phyloP scores from a whole-genome alignment of 2,329 filamentous ascomycete species.

The Fusarium sp. region DNA sequence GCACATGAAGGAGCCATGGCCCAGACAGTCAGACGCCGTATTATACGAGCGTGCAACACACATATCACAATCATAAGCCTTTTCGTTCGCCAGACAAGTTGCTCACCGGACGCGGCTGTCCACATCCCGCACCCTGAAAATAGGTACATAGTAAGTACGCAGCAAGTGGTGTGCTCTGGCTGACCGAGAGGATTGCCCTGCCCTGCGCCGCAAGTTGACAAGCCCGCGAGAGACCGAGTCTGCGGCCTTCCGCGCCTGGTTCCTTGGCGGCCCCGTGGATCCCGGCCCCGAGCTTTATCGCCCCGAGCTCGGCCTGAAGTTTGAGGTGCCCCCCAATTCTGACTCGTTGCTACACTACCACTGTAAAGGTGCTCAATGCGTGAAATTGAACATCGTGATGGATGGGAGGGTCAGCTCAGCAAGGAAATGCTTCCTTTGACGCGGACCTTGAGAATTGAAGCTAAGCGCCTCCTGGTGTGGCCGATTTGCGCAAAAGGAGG shows the following conservation, averaged over 20 bases:
- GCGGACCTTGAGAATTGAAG: slow-evolving; percentile 34
- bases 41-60: slow-evolving; percentile 25
- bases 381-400: slow-evolving; percentile 26
- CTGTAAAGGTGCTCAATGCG: slow-evolving; percentile 22
- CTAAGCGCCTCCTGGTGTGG: slow-evolving; percentile 33
- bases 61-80: not conserved
- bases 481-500: slow-evolving; percentile 15
- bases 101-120: slow-evolving; percentile 23
- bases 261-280: slow-evolving; percentile 27
- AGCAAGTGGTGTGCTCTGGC: slow-evolving; percentile 11
- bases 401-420: slow-evolving; percentile 29
- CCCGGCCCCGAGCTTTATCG: slow-evolving; percentile 36
- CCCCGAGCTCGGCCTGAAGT: slow-evolving; percentile 40
- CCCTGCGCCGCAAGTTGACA: slow-evolving; percentile 7
- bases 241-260: slow-evolving; percentile 30
- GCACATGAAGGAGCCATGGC: slow-evolving; percentile 15
- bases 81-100: slow-evolving; percentile 18
- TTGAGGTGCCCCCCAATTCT: slow-evolving; percentile 37
- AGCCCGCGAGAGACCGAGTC: slow-evolving; percentile 20
- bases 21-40: slow-evolving; percentile 9
- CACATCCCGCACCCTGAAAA: slow-evolving; percentile 17
- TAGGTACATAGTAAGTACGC: not conserved
- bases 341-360: slow-evolving; percentile 35
- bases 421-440: slow-evolving; percentile 19
- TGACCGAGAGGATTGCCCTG: slow-evolving; percentile 10